Evolutionary conservation across 352 stramenopile genomes (phyloP).

Genomic region (Globisporangium echinulatum): DNA sequence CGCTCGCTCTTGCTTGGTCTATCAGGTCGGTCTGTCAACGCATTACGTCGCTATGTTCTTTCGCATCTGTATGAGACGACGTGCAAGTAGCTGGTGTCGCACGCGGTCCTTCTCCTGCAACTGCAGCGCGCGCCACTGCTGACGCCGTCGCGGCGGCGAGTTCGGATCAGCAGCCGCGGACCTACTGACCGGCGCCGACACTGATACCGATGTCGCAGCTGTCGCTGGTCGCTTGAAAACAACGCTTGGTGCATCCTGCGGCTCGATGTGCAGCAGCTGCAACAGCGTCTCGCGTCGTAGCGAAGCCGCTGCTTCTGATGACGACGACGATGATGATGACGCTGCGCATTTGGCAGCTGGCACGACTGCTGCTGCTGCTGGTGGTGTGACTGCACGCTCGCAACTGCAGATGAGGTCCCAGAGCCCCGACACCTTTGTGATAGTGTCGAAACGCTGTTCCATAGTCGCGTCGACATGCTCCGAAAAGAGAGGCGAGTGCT

Average conservation of each 20-base stretch:
- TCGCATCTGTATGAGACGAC: conserved; percentile 36
- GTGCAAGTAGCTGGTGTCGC: conserved; percentile 37
- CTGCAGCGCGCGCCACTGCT: conserved; percentile 45
- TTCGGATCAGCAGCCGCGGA: background rate
- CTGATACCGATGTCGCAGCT: background rate
- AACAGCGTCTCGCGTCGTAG: conserved; percentile 1
- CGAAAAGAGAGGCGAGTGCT: conserved; percentile 24
- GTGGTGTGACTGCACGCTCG: background rate
- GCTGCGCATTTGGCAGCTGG: background rate
- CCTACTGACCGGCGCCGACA: too few relatives aligned
- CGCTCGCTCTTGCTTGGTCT: too few relatives aligned
- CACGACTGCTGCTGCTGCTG: background rate
- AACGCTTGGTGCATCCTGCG: background rate
- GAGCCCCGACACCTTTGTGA: conserved; percentile 23
- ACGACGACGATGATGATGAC: background rate
- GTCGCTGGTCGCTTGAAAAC: conserved; percentile 1
- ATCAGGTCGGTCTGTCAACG: too few relatives aligned
- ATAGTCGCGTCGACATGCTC: background rate
- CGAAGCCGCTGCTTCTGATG: background rate
- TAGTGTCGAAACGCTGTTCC: conserved; percentile 15
- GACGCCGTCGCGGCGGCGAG: conserved; percentile 15
- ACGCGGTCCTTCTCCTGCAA: conserved; percentile 64
- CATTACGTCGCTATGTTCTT: conserved; percentile 41
- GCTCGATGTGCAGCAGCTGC: conserved; percentile 6
- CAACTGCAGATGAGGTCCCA: conserved; percentile 31